Evolutionary conservation across 1,139 yeast species (phyloP).

Genomic region (Yamadazyma dushanensis): DNA sequence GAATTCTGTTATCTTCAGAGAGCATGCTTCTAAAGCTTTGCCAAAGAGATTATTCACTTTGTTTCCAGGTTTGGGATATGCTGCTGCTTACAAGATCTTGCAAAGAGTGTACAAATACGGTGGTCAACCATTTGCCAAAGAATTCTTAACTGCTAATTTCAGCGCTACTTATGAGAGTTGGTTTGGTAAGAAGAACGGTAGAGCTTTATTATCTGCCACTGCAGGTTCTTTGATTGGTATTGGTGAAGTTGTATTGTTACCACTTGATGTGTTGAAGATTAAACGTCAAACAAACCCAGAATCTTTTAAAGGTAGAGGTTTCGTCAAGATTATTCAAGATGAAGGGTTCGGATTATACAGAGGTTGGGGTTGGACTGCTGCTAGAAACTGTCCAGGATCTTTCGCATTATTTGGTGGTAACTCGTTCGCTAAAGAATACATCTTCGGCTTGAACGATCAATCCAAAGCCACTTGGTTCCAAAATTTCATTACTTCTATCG

Average conservation of each 20-base stretch:
- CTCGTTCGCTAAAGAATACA: conserved; percentile 96
- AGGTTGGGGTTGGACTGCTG: conserved; percentile 99
- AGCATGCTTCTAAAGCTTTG: conserved; percentile 71
- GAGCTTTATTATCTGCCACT: conserved; percentile 93
- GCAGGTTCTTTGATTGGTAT: conserved; percentile 97
- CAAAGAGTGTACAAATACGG: conserved; percentile 99
- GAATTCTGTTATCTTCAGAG: conserved; percentile 83
- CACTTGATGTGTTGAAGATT: conserved; percentile 93
- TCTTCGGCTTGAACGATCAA: conserved; percentile 83
- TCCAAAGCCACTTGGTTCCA: conserved; percentile 91
- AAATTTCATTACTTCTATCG: conserved; percentile 92
- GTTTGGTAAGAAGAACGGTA: conserved; percentile 94
- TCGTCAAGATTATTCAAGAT: conserved; percentile 76
- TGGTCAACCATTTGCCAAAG: conserved; percentile 98
- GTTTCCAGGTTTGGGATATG: conserved; percentile 98
- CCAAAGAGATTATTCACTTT: conserved; percentile 75
- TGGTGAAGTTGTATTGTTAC: conserved; percentile 94
- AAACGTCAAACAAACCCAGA: conserved; percentile 99
- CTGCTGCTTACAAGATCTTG: conserved; percentile 93
- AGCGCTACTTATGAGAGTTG: conserved; percentile 65
- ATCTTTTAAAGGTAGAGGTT: conserved; percentile 96
- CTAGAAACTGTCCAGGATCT: conserved; percentile 98
- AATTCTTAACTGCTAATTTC: conserved; percentile 77
- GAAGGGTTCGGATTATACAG: conserved; percentile 94
- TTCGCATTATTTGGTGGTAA: conserved; percentile 98